phyloP scores from a whole-genome alignment of 345 rosid genomes.

The Populus pruinosa region DNA sequence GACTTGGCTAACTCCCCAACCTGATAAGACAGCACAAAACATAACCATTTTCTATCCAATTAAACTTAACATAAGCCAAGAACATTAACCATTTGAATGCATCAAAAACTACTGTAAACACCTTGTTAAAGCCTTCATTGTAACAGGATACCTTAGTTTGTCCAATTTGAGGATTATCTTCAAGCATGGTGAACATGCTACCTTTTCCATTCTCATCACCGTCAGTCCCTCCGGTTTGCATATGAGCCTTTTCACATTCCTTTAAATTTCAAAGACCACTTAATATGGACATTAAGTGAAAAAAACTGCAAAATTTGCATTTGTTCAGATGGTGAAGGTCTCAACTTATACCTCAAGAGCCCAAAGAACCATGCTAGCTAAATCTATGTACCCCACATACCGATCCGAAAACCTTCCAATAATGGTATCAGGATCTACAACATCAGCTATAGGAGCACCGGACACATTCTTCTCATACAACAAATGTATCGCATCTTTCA shows the following conservation, averaged over 20 bases:
- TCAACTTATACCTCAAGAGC: slow-evolving; percentile 27
- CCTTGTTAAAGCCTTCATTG: neutral
- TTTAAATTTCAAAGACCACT: neutral
- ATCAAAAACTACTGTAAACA: too few species aligned
- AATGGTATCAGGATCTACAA: slow-evolving; percentile 16
- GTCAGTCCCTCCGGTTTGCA: neutral
- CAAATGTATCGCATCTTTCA: slow-evolving; percentile 30
- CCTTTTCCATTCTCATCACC: slow-evolving; percentile 10
- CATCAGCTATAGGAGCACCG: slow-evolving; percentile 44
- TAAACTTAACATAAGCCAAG: neutral
- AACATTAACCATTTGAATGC: too few species aligned
- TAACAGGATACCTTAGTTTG: slow-evolving; percentile 25
- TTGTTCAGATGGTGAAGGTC: neutral
- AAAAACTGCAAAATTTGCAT: too few species aligned
- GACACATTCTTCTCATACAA: slow-evolving; percentile 33
- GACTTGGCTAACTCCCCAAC: slow-evolving; percentile 42
- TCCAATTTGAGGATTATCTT: slow-evolving; percentile 30
- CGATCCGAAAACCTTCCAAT: slow-evolving; percentile 29
- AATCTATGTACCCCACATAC: slow-evolving; percentile 41
- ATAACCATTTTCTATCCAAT: neutral
- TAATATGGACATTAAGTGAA: too few species aligned
- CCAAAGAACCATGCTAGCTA: slow-evolving; percentile 42
- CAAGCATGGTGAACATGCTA: slow-evolving; percentile 32
- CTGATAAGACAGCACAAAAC: slow-evolving; percentile 10
- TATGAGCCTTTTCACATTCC: slow-evolving; percentile 23